Percentiles rank a stretch among this genome's conserved stretches.
These are phyloP conservation scores for Colletotrichum echinochloae DNA, from an alignment of 2,329 filamentous ascomycete genomes.

Conservation along the genomic window DNA sequence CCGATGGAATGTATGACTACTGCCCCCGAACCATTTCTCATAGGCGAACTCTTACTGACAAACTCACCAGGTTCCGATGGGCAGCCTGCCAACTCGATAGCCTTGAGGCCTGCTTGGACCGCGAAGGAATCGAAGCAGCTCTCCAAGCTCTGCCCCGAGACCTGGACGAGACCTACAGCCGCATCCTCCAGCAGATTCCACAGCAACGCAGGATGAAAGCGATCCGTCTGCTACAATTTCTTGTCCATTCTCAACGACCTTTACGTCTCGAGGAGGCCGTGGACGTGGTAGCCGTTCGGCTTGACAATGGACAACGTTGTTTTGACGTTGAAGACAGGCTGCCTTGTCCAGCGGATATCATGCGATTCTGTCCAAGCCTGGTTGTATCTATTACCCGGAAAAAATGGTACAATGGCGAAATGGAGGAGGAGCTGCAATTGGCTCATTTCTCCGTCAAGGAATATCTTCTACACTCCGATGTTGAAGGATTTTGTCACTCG, in stretches of 20 bases:
- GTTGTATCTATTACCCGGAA: background rate
- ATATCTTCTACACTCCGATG: background rate
- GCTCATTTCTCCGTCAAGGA: background rate
- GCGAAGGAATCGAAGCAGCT: background rate
- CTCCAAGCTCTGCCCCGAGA: background rate
- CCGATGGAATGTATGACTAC: constrained; percentile 9
- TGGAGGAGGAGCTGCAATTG: background rate
- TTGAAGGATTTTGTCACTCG: background rate
- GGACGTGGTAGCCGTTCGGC: constrained; percentile 32
- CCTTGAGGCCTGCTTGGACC: background rate
- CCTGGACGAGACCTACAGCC: constrained; percentile 18
- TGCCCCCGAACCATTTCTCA: background rate
- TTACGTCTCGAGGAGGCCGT: constrained; percentile 41
- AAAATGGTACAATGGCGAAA: background rate
- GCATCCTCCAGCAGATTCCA: background rate
- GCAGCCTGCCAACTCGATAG: constrained; percentile 23
- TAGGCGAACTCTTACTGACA: background rate
- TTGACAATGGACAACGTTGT: background rate
- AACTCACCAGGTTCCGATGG: constrained; percentile 11
- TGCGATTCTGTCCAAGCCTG: background rate
- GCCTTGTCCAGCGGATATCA: background rate
- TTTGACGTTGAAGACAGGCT: background rate
- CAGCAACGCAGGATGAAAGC: background rate
- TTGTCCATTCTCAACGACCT: constrained; percentile 41
- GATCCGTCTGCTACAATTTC: constrained; percentile 44